Conservation (phyloP, 257 asterid genomes). For the Solanum etuberosum region DNA sequence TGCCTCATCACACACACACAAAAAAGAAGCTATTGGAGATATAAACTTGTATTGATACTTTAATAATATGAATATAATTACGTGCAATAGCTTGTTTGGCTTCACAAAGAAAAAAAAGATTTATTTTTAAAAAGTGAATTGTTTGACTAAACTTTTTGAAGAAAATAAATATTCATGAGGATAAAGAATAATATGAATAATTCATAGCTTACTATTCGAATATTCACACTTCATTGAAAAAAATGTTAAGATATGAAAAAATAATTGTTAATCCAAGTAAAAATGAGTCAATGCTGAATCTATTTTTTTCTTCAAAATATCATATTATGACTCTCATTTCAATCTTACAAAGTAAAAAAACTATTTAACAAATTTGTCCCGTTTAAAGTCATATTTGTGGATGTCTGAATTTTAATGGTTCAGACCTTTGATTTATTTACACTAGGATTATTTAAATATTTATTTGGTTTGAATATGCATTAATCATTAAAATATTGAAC, state of each 20-base stretch:
- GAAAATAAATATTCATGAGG: not conserved
- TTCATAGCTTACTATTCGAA: not conserved
- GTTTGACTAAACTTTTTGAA: not conserved
- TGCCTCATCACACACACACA: too few relatives aligned
- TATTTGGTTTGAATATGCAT: too few relatives aligned
- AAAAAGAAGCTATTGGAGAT: too few relatives aligned
- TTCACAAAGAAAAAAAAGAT: too few relatives aligned
- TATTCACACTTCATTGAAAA: not conserved
- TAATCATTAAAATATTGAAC: too few relatives aligned
- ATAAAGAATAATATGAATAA: not conserved
- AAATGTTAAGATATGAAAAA: not conserved
- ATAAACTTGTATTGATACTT: not conserved
- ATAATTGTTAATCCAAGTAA: not conserved
- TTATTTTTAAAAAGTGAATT: too few relatives aligned
- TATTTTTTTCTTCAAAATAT: not conserved
- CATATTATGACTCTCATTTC: not conserved
- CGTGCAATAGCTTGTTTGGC: not conserved
- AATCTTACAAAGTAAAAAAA: not conserved
- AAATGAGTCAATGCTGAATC: not conserved
- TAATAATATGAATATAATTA: too few relatives aligned
- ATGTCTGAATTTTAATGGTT: too few relatives aligned
- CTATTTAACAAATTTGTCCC: too few relatives aligned
- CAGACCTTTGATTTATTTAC: too few relatives aligned
- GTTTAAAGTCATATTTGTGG: too few relatives aligned
- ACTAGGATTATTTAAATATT: too few relatives aligned